Base-by-base conservation (phyloP, 108 stramenopile species). In the Fragilaria crotonensis region DNA sequence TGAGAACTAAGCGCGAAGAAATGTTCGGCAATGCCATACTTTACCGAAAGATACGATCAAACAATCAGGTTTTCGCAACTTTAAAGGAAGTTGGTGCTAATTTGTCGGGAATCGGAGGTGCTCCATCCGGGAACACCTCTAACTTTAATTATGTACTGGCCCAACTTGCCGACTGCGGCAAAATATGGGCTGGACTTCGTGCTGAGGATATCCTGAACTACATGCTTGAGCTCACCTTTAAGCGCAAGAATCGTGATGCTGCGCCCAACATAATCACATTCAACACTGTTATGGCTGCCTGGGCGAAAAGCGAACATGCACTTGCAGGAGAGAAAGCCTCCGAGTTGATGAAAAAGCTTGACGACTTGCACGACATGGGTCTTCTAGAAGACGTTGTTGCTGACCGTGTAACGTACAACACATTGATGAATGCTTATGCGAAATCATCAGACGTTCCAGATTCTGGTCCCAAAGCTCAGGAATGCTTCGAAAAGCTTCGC, bases 241-340 rank as follows among this genome's bases (percentile, higher is more conserved):
- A 59, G 58, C 41, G 46, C 28, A 17, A 25, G 27, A 45, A 59
- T 20, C 41, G 27, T 17, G 14, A 45, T 2, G 23, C 25, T 18
- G 68, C 63, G 45, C 80, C 79, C n/a, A 76, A 84, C 48, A 78
- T 76, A 44, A 81, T 85, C 30, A 81, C 77, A 4, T 84, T 79
- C 71, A 89, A 89, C 56, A 73, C 78, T 2, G 87, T 89, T 26
- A 77, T 89, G 4, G 67, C 68, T 33, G 78, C 78, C 19, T 74
- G 71, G 60, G 23, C 51, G 23, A n/a, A 26, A 52, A 52, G 21
- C n/a, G 23, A 22, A 5, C 51, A 52, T 52, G 26, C 51, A 23
- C 18, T 26, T 3, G 51, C 51, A 18, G 51, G 21, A 1, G 23
- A 2, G 2, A 52, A 52, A 26, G 51, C 51, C 5, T 18, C 23